These are phyloP conservation scores for Vicia faba DNA, from an alignment of 306 rosid genomes.

Conservation along the genomic window DNA sequence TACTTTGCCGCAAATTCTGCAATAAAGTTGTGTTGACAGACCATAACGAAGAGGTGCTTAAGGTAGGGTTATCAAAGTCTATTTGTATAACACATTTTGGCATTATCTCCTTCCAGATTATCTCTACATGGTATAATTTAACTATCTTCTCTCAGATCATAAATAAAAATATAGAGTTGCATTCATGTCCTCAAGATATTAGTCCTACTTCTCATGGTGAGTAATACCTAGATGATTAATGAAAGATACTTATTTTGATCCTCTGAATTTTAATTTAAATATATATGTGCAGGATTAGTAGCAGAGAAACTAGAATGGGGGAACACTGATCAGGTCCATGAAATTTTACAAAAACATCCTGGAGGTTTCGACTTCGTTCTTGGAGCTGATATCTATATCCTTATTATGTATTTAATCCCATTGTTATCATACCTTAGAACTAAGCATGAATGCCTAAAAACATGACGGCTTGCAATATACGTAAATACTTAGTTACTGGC, in stretches of 20 bases:
- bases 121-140: conserved; percentile 36
- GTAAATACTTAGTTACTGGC: conserved; percentile 3
- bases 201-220: conserved; percentile 57
- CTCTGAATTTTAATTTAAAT: conserved; percentile 13
- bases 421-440: conserved; percentile 28
- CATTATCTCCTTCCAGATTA: conserved; percentile 30
- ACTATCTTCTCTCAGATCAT: conserved; percentile 61
- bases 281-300: conserved; percentile 55
- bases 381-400: conserved; percentile 98
- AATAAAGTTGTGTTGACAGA: conserved; percentile 73
- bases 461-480: conserved; percentile 1
- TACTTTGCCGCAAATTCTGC: conserved; percentile 89
- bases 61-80: conserved; percentile 58
- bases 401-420: conserved; percentile 20
- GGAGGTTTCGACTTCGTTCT: conserved; percentile 80
- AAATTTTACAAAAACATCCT: conserved; percentile 60
- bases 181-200: conserved; percentile 57
- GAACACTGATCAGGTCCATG: conserved; percentile 61
- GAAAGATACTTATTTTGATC: conserved; percentile 18
- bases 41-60: conserved; percentile 90
- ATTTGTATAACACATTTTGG: conserved; percentile 32
- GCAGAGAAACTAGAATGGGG: conserved; percentile 96
- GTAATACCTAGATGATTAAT: conserved; percentile 37
- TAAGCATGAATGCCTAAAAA: conserved; percentile 14
- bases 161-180: conserved; percentile 80